Conservation (phyloP, 1,139 yeast genomes). For the Yamadazyma diospyri region DNA sequence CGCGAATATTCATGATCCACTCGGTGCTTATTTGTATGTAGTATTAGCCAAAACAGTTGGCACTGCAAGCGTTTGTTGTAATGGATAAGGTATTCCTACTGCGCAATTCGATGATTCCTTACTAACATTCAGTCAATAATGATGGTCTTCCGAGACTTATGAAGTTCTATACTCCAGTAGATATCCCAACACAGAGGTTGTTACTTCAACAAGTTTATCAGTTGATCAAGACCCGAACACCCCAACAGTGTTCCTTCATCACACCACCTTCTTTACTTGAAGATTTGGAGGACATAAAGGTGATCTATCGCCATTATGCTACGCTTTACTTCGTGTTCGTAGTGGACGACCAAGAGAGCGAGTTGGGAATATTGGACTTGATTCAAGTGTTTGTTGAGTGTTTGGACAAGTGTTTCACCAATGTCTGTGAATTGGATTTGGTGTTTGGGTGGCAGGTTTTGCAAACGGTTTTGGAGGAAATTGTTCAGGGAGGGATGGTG, state of each 20-base stretch:
- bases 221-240: slow-evolving; percentile 61
- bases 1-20: slow-evolving; percentile 61
- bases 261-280: slow-evolving; percentile 77
- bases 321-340: slow-evolving; percentile 91
- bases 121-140: slow-evolving; percentile 63
- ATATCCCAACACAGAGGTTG: slow-evolving; percentile 68
- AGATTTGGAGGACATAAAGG: slow-evolving; percentile 75
- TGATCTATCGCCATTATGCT: slow-evolving; percentile 91
- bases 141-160: slow-evolving; percentile 89
- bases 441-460: slow-evolving; percentile 97
- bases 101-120: slow-evolving; percentile 2
- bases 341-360: slow-evolving; percentile 94
- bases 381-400: slow-evolving; percentile 97
- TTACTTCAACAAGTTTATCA: slow-evolving; percentile 74
- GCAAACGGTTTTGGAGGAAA: slow-evolving; percentile 87
- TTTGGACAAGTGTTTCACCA: slow-evolving; percentile 84
- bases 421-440: slow-evolving; percentile 91
- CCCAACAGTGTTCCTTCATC: slow-evolving; percentile 76
- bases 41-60: not conserved
- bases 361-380: slow-evolving; percentile 86
- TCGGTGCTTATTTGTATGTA: slow-evolving; percentile 81
- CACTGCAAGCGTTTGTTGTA: too few relatives aligned
- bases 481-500: slow-evolving; percentile 98
- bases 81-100: too few relatives aligned
- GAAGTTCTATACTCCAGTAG: slow-evolving; percentile 91